Evolutionary conservation across 371 early-diverging fungal genomes (phyloP).

Genomic region (Circinella umbellata): DNA sequence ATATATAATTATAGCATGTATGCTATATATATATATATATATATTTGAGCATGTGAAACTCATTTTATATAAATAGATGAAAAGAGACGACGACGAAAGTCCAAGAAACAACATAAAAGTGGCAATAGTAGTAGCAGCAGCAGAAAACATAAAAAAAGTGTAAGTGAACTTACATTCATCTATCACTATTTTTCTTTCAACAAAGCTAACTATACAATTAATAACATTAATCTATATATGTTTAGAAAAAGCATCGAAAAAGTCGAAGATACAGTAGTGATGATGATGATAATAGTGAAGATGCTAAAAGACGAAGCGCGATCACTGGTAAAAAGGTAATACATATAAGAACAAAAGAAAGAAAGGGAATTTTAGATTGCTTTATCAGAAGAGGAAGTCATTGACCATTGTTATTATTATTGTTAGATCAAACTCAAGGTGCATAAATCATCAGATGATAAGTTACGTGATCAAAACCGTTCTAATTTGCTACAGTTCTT

Average conservation of each 20-base stretch:
- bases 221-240: neutral
- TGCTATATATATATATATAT: neutral
- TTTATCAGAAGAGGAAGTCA: too few relatives aligned
- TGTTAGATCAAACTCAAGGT: slow-evolving; percentile 41
- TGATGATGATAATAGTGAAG: slow-evolving; percentile 3
- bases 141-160: slow-evolving; percentile 24
- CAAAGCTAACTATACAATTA: neutral
- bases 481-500: slow-evolving; percentile 37
- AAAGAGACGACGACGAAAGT: slow-evolving; percentile 16
- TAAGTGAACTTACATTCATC: slow-evolving; percentile 10
- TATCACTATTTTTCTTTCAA: neutral
- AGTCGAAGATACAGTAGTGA: neutral
- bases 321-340: slow-evolving; percentile 43
- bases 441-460: slow-evolving; percentile 35
- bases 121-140: slow-evolving; percentile 5
- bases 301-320: slow-evolving; percentile 27
- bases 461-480: slow-evolving; percentile 34
- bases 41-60: neutral
- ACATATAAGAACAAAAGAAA: neutral
- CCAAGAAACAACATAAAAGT: slow-evolving; percentile 14
- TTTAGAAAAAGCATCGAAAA: slow-evolving; percentile 9
- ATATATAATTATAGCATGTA: too few relatives aligned
- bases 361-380: neutral
- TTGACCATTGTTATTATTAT: neutral
- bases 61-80: slow-evolving; percentile 8